phyloP scores from a whole-genome alignment of 352 stramenopile genomes.

The Peronospora farinosa region DNA sequence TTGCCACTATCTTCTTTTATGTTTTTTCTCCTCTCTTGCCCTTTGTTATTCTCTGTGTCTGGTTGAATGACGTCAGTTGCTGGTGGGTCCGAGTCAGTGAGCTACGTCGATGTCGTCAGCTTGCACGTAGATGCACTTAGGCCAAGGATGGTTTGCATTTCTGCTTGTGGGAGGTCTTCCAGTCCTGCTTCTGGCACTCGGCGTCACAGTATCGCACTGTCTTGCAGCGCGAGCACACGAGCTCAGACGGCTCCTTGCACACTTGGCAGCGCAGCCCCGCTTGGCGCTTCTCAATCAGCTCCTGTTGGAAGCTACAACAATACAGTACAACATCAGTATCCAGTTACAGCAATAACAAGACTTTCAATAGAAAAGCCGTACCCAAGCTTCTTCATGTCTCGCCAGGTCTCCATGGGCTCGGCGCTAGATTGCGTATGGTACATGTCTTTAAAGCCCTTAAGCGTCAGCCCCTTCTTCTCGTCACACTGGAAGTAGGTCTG shows the following conservation, averaged over 20 bases:
- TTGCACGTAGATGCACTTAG: slow-evolving; percentile 20
- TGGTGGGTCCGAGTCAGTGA: slow-evolving; percentile 9
- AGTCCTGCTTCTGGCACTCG: slow-evolving; percentile 87
- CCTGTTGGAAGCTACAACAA: slow-evolving; percentile 51
- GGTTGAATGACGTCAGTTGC: slow-evolving; percentile 19
- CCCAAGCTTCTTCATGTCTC: slow-evolving; percentile 86
- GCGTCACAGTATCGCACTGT: slow-evolving; percentile 78
- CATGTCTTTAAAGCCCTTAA: slow-evolving; percentile 88
- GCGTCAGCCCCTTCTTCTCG: slow-evolving; percentile 85
- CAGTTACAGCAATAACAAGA: slow-evolving; percentile 3
- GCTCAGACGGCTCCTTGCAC: slow-evolving; percentile 67
- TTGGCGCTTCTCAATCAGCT: slow-evolving; percentile 66
- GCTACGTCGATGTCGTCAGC: slow-evolving; percentile 17
- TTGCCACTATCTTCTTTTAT: slow-evolving; percentile 19
- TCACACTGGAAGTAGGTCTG: slow-evolving; percentile 89
- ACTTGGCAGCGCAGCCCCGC: slow-evolving; percentile 69
- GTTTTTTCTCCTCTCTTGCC: slow-evolving; percentile 11
- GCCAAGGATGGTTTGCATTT: slow-evolving; percentile 63
- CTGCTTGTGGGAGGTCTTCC: slow-evolving; percentile 81
- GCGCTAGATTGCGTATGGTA: slow-evolving; percentile 88
- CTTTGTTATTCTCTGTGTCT: slow-evolving; percentile 13
- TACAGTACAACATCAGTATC: slow-evolving; percentile 9
- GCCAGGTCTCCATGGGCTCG: slow-evolving; percentile 85
- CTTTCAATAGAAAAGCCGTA: slow-evolving; percentile 24
- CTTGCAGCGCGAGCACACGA: slow-evolving; percentile 86